Evolutionary conservation across 2,329 filamentous ascomycete genomes (phyloP), one percentile per base, ranked within the genome.

Genomic region (Alternaria metachromatica): DNA sequence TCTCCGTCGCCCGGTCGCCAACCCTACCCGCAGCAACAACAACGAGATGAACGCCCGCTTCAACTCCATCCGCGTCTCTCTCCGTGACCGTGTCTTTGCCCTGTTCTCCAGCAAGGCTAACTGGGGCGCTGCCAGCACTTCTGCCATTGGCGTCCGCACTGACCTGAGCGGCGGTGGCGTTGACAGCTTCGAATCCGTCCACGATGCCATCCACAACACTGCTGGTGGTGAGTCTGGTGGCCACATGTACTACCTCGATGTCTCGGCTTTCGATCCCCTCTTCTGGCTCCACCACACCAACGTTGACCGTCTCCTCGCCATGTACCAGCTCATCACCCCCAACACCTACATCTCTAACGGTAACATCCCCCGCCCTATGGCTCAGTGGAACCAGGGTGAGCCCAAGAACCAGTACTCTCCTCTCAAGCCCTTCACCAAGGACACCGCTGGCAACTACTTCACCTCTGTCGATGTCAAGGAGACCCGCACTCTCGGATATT

Each of bases 261-360:
- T 91, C 68, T 92, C 92, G n/a, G 87, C 91, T 0, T 96, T 93
- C 75, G 93, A 96, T 72, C 92, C 92, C 2, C 82, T 93, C 41
- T 80, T 80, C 73, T 79, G 76, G 77, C 72, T 80, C n/a, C 78
- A 79, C 69, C 78, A 80, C 72, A 66, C 62, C 74, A 80, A 80
- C 62, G 62, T 80, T 21, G 78, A 80, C 63, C 76, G 78, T 68
- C 69, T 78, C 21, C 92, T 95, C 78, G 87, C 92, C 57, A 87
- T 96, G 75, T 95, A 92, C 91, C 92, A 96, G 81, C 82, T 86
- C 3, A 79, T 95, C 13, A 86, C 94, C 63, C 91, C 91, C 2
- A 82, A 88, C 48, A 87, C 87, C n/a, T 96, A 88, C 80, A 86
- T 93, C 15, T 80, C 56, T 83, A 89, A 9, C 58, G 76, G 76